Conservation (phyloP, 2,329 filamentous ascomycete species). For the Penicillium sp. region DNA sequence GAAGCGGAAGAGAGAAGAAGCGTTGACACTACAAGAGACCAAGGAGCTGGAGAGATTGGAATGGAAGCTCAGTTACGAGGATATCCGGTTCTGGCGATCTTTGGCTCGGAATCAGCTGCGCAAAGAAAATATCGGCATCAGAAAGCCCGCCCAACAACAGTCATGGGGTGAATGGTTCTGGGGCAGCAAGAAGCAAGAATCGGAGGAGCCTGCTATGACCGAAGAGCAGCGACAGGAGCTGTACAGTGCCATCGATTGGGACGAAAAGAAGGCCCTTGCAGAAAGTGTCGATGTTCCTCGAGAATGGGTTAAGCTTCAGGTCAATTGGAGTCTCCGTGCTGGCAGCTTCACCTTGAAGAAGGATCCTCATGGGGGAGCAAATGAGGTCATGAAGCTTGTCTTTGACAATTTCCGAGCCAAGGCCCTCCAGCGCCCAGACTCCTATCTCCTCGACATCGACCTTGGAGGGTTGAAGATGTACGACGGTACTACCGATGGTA, state of each 20-base stretch:
- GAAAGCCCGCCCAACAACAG: slow-evolving; percentile 67
- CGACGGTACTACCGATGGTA: slow-evolving; percentile 89
- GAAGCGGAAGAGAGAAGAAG: slow-evolving; percentile 74
- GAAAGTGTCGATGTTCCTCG: slow-evolving; percentile 85
- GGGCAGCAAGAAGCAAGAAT: slow-evolving; percentile 70
- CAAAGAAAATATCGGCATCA: slow-evolving; percentile 88
- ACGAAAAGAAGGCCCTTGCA: slow-evolving; percentile 85
- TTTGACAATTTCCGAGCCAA: slow-evolving; percentile 95
- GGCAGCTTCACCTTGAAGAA: slow-evolving; percentile 93
- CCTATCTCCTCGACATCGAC: slow-evolving; percentile 79
- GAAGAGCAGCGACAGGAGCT: slow-evolving; percentile 95
- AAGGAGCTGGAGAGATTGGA: slow-evolving; percentile 74
- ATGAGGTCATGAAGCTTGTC: slow-evolving; percentile 81
- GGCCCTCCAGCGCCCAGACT: slow-evolving; percentile 83
- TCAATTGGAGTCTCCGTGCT: slow-evolving; percentile 88
- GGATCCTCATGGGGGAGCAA: slow-evolving; percentile 69
- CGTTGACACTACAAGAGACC: slow-evolving; percentile 62
- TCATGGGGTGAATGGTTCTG: slow-evolving; percentile 91
- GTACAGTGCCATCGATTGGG: slow-evolving; percentile 96
- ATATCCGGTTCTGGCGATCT: slow-evolving; percentile 94
- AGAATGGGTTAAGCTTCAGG: slow-evolving; percentile 86
- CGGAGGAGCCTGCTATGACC: slow-evolving; percentile 80
- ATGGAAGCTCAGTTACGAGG: slow-evolving; percentile 85
- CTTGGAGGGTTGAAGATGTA: slow-evolving; percentile 91
- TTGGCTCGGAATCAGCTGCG: slow-evolving; percentile 88